Percentiles rank a stretch among this genome's conserved stretches.
Evolutionary conservation across 106 monocot species (phyloP).

Genomic region (Ottelia alismoides): DNA sequence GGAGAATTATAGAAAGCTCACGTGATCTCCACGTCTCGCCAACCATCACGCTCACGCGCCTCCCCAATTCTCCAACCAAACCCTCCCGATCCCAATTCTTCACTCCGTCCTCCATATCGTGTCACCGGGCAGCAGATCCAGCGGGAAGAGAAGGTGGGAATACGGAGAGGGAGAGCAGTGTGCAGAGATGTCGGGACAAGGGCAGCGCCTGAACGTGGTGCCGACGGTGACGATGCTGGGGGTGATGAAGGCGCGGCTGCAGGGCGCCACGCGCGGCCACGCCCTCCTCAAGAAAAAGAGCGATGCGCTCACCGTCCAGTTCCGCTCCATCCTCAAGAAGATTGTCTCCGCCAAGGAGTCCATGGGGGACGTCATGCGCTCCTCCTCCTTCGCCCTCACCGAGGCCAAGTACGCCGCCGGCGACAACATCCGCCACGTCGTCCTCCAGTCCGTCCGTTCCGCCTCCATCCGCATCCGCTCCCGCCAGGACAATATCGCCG

Average conservation of each 20-base stretch:
- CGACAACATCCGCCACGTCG: slow-evolving; percentile 58
- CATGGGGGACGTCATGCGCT: slow-evolving; percentile 89
- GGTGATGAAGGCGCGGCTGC: slow-evolving; percentile 75
- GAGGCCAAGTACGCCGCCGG: slow-evolving; percentile 95
- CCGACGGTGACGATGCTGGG: slow-evolving; percentile 97
- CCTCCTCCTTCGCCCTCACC: slow-evolving; percentile 84
- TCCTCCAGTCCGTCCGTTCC: slow-evolving; percentile 54
- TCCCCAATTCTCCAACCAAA: too few relatives aligned
- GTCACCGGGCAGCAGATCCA: too few relatives aligned
- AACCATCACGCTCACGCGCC: too few relatives aligned
- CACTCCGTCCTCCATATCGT: too few relatives aligned
- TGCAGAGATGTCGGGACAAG: slow-evolving; percentile 76
- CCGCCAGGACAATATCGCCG: slow-evolving; percentile 84
- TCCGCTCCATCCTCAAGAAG: slow-evolving; percentile 79
- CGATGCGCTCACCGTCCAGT: slow-evolving; percentile 87
- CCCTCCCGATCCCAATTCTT: too few relatives aligned
- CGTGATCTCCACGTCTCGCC: too few relatives aligned
- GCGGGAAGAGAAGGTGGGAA: too few relatives aligned
- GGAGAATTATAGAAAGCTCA: too few relatives aligned
- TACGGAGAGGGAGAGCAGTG: too few relatives aligned
- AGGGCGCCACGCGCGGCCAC: slow-evolving; percentile 90
- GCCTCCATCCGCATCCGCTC: slow-evolving; percentile 74
- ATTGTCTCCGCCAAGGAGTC: slow-evolving; percentile 86
- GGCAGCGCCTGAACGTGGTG: slow-evolving; percentile 80
- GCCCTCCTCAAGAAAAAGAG: slow-evolving; percentile 96